These are phyloP conservation scores for Lodderomyces parapsilosis DNA, from an alignment of 1,139 yeast species.

Conservation along the genomic window DNA sequence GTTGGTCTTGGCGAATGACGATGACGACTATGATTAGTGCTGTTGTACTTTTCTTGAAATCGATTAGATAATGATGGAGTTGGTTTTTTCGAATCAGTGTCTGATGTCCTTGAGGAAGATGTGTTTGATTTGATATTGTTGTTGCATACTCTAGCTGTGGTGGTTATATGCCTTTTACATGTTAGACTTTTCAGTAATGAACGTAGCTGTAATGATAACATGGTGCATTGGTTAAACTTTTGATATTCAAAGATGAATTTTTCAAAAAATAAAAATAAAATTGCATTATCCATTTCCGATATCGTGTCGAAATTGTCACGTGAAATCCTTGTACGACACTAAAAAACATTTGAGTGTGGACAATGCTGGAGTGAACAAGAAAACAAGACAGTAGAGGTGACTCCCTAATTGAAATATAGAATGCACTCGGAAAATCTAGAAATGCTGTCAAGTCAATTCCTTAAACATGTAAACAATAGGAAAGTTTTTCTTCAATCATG, in stretches of 20 bases:
- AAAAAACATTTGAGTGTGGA: too few species aligned
- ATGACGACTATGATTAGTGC: background rate
- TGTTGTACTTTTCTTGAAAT: slow-evolving; percentile 1
- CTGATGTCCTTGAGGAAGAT: slow-evolving; percentile 2
- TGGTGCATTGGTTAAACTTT: background rate
- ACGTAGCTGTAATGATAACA: background rate
- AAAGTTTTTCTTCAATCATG: background rate
- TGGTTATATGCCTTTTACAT: background rate
- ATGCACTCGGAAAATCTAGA: too few species aligned
- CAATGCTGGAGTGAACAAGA: too few species aligned
- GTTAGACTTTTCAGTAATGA: background rate
- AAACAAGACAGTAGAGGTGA: too few species aligned
- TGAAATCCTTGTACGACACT: background rate
- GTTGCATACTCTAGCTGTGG: background rate
- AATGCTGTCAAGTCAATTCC: too few species aligned
- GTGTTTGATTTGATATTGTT: background rate
- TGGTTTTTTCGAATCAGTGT: background rate
- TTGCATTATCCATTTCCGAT: background rate
- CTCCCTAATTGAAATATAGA: too few species aligned
- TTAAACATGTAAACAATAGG: too few species aligned
- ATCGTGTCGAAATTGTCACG: background rate
- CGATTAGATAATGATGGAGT: slow-evolving; percentile 2
- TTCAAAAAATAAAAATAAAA: too few species aligned
- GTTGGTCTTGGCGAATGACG: background rate
- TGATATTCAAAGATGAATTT: background rate